These are phyloP conservation scores for Fraxinus dipetala DNA, from an alignment of 305 asterid species.

Conservation along the genomic window DNA sequence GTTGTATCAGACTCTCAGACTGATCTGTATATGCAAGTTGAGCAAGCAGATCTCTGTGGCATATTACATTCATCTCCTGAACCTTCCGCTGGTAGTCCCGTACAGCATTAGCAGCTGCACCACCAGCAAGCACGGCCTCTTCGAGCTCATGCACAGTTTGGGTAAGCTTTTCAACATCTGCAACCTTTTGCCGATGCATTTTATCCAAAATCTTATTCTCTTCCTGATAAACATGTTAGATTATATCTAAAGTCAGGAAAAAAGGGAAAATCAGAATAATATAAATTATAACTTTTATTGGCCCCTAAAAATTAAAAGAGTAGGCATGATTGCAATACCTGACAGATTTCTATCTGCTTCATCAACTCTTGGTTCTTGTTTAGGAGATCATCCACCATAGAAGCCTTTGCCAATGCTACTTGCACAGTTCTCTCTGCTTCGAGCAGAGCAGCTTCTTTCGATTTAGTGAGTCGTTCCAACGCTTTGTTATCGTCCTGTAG, in stretches of 20 bases:
- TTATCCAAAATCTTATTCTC: constrained; percentile 93
- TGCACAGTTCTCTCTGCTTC: constrained; percentile 98
- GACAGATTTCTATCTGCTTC: constrained; percentile 99
- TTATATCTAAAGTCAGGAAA: constrained; percentile 3
- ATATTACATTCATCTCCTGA: constrained; percentile 94
- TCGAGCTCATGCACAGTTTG: constrained; percentile 99
- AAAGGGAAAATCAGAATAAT: neutral
- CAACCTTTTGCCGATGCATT: constrained; percentile 96
- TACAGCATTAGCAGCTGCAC: constrained; percentile 99
- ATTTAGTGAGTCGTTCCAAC: constrained; percentile 89
- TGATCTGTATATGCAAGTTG: constrained; percentile 5
- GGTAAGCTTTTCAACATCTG: constrained; percentile 97
- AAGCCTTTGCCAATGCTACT: constrained; percentile 90
- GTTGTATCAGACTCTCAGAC: constrained; percentile 13
- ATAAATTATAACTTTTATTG: neutral
- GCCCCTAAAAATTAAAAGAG: constrained; percentile 9
- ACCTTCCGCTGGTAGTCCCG: constrained; percentile 98
- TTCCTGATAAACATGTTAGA: constrained; percentile 53
- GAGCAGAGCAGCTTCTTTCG: constrained; percentile 97
- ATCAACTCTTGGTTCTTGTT: constrained; percentile 96
- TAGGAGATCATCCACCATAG: constrained; percentile 99
- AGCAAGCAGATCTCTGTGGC: neutral
- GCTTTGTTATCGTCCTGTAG: constrained; percentile 98
- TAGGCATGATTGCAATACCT: constrained; percentile 42
- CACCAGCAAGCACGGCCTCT: constrained; percentile 99